Base-by-base conservation (phyloP, 768 basidiomycete species). In the Mycena albidolilacea region DNA sequence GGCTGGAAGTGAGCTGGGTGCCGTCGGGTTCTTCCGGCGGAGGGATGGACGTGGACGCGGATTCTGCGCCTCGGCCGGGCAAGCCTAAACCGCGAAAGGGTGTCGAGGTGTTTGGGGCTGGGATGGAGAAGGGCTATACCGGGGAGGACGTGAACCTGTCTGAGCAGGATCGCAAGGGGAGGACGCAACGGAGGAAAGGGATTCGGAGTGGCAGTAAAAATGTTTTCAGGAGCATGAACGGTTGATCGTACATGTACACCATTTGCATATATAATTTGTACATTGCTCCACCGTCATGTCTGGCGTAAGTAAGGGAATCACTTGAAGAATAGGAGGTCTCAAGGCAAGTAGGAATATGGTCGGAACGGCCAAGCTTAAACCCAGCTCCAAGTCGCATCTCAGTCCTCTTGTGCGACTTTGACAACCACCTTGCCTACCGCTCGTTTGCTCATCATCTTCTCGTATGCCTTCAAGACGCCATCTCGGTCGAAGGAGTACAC, bases 121-220 rank as follows among this genome's bases (percentile, higher is more conserved):
- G 97, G 30, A 85, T 99, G 91, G 96, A 98, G 86, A 92, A 87
- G 77, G 95, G 95, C 1, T 88, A 89, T 2, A 86, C 85, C 60
- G 89, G 88, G 50, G 81, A 83, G 11, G 84, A 72, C 35, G 75
- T 81, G 35, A 87, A 85, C 70, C 80, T 92, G 77, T 88, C 84
- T 44, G 94, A 93, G 74, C 87, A 87, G 71, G 94, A 95, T 63
- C 85, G 92, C 76, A 88, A 87, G 52, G 97, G 97, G n/a, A 86
- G 97, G 82, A 92, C 88, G 43, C 88, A 93, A 46, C 87, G 95
- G 77, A 85, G 97, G 80, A 90, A 90, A 78, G 94, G 91, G 10
- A 87, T 93, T 64, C 87, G 97, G 64, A 98, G 96, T 79, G 97
- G 97, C 39, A 96, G 95, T 81, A 96, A 91, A 85, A 98, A 97